phyloP scores from a whole-genome alignment of 345 rosid genomes.

The Erodium maritimum region DNA sequence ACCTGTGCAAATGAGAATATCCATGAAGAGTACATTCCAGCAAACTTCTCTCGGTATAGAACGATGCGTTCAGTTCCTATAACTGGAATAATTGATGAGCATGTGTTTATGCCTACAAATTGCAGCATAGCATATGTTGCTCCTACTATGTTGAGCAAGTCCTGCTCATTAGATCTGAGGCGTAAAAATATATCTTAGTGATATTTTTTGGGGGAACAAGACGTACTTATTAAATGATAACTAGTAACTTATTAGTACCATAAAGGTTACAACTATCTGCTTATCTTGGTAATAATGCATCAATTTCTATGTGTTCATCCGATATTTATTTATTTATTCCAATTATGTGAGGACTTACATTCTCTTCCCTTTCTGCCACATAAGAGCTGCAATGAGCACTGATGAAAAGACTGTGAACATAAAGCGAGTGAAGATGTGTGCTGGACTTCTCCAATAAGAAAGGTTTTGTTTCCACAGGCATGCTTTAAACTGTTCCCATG shows the following conservation, averaged over 20 bases:
- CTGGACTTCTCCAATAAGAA: conserved; percentile 31
- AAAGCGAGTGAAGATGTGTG: conserved; percentile 20
- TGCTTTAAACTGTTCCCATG: conserved; percentile 28
- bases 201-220: too few relatives aligned
- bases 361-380: conserved; percentile 29
- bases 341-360: conserved; percentile 26
- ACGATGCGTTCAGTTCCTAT: conserved; percentile 31
- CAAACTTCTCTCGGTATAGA: conserved; percentile 50
- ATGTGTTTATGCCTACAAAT: conserved; percentile 27
- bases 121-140: conserved; percentile 27
- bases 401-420: conserved; percentile 9
- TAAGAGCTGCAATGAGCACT: conserved; percentile 17
- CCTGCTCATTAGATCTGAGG: conserved; percentile 51
- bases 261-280: too few relatives aligned
- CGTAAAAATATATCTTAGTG: too few relatives aligned
- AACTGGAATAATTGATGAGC: conserved; percentile 30
- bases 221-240: too few relatives aligned
- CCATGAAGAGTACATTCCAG: conserved; percentile 51
- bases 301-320: too few relatives aligned
- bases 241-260: too few relatives aligned
- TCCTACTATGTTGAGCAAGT: conserved; percentile 39
- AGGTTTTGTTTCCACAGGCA: conserved; percentile 32
- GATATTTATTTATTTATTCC: too few relatives aligned
- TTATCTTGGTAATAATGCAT: too few relatives aligned
- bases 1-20: conserved; percentile 59